Evolutionary conservation across 169 alveolate species (phyloP).

Genomic region (Plasmodium adleri): DNA sequence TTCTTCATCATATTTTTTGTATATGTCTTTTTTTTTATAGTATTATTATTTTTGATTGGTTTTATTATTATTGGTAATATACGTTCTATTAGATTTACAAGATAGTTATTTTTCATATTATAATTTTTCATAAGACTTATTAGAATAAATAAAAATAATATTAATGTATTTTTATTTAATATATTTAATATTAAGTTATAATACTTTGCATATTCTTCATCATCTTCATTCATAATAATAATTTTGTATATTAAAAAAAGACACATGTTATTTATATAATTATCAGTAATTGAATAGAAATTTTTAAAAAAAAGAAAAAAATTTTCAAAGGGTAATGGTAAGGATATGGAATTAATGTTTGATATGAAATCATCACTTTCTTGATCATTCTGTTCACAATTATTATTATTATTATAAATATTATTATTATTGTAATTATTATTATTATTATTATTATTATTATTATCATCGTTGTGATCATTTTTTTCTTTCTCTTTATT

Average conservation of each 20-base stretch:
- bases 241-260: slow-evolving; percentile 46
- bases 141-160: slow-evolving; percentile 32
- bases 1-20: background rate
- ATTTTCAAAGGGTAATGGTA: slow-evolving; percentile 9
- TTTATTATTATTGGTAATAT: slow-evolving; percentile 38
- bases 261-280: slow-evolving; percentile 23
- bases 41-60: too few relatives aligned
- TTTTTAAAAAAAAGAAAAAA: slow-evolving; percentile 41
- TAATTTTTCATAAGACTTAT: slow-evolving; percentile 37
- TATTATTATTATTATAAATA: too few relatives aligned
- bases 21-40: background rate
- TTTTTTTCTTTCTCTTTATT: background rate
- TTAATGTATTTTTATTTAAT: slow-evolving; percentile 14
- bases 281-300: slow-evolving; percentile 27
- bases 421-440: background rate
- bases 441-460: background rate
- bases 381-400: too few relatives aligned
- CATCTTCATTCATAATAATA: slow-evolving; percentile 63
- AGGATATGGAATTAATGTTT: background rate
- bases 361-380: too few relatives aligned
- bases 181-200: slow-evolving; percentile 34
- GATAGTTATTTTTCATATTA: slow-evolving; percentile 12
- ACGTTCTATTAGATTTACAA: slow-evolving; percentile 47
- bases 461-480: too few relatives aligned
- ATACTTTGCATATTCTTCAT: slow-evolving; percentile 43